Conservation (phyloP, 495 filamentous ascomycete genomes). For the Penicillium bovifimosum region DNA sequence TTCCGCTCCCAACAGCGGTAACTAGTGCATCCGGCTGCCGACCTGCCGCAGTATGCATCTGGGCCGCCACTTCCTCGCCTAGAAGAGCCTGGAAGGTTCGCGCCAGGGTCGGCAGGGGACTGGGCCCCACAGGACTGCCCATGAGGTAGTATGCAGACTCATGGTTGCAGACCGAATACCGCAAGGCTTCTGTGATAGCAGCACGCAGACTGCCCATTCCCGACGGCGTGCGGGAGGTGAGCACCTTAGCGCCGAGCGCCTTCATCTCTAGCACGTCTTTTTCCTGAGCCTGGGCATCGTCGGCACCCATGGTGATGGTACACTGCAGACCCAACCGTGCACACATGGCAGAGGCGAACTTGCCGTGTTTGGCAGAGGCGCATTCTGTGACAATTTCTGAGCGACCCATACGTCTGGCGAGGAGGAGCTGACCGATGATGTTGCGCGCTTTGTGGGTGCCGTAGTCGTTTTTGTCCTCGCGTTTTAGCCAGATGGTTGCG, state of each 20-base stretch:
- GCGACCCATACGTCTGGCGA: conserved; percentile 27
- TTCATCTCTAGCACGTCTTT: conserved; percentile 29
- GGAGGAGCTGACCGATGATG: conserved; percentile 31
- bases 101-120: conserved; percentile 26
- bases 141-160: conserved; percentile 31
- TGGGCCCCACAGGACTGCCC: conserved; percentile 29
- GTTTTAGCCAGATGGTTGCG: conserved; percentile 33
- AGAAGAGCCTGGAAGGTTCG: conserved; percentile 32
- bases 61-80: conserved; percentile 30
- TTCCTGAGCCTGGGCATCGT: conserved; percentile 23
- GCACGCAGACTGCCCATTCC: conserved; percentile 29
- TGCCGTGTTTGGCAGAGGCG: conserved; percentile 29
- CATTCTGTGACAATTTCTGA: conserved; percentile 32
- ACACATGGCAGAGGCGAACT: conserved; percentile 30
- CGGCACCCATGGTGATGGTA: conserved; percentile 28
- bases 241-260: conserved; percentile 26
- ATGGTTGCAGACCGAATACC: conserved; percentile 28
- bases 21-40: conserved; percentile 27
- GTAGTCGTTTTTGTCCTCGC: conserved; percentile 28
- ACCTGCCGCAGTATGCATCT: conserved; percentile 19
- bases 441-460: conserved; percentile 29
- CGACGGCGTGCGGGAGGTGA: conserved; percentile 23
- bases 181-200: conserved; percentile 31
- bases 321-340: conserved; percentile 27
- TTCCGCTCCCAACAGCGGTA: conserved; percentile 25